These are phyloP conservation scores for Emergomyces pasteurianus DNA, from an alignment of 2,329 filamentous ascomycete genomes.

Conservation along the genomic window DNA sequence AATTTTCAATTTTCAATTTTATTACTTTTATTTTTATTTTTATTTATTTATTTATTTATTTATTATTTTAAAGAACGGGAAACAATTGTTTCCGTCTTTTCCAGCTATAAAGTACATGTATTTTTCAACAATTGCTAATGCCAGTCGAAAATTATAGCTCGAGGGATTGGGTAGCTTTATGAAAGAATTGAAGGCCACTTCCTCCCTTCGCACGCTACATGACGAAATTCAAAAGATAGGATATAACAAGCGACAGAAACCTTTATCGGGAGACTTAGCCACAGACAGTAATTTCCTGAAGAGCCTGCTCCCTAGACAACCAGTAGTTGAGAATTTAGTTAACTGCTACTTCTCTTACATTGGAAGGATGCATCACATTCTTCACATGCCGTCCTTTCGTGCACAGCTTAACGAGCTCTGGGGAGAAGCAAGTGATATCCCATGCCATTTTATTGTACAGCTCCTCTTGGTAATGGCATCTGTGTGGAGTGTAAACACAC, in stretches of 20 bases:
- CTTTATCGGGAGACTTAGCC: conserved; percentile 20
- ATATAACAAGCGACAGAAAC: conserved; percentile 11
- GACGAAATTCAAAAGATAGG: conserved; percentile 24
- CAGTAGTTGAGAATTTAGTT: conserved; percentile 27
- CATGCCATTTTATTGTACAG: conserved; percentile 24
- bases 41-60: not conserved
- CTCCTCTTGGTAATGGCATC: conserved; percentile 27
- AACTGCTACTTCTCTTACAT: conserved; percentile 28
- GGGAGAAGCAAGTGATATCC: conserved; percentile 17
- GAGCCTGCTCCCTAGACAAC: conserved; percentile 23
- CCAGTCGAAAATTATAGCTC: conserved; percentile 19
- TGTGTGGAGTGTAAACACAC: conserved; percentile 21
- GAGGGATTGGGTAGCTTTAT: conserved; percentile 26
- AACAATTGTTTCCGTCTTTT: no score
- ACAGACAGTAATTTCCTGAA: conserved; percentile 21
- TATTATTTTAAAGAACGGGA: no score
- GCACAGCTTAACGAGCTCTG: conserved; percentile 27
- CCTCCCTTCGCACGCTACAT: conserved; percentile 23
- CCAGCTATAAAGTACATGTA: not conserved
- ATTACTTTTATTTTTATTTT: not conserved
- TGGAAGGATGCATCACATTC: conserved; percentile 28
- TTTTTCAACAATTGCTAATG: not conserved
- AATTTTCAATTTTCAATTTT: not conserved
- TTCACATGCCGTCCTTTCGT: conserved; percentile 31
- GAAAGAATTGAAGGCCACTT: conserved; percentile 25